Conservation (phyloP, 140 eudicot species). For the Stevia rebaudiana region DNA sequence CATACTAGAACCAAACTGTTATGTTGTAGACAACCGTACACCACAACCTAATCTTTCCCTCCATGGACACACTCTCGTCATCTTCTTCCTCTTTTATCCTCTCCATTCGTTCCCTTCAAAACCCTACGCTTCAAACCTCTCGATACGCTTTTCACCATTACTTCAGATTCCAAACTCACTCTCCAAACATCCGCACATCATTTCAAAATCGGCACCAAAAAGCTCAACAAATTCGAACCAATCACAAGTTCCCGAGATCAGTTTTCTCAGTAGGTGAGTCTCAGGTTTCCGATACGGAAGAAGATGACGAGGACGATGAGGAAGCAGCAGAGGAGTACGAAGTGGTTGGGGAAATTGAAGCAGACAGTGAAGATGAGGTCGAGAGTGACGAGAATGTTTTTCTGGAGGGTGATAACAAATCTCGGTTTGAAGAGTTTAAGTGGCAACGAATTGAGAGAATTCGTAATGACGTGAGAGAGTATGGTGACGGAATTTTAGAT, state of each 20-base stretch:
- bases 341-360: slow-evolving; percentile 29
- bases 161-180: slow-evolving; percentile 15
- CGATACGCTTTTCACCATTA: background rate
- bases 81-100: slow-evolving; percentile 22
- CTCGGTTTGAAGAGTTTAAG: slow-evolving; percentile 49
- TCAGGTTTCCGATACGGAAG: slow-evolving; percentile 42
- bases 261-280: slow-evolving; percentile 27
- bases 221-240: slow-evolving; percentile 9
- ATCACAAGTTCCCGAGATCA: slow-evolving; percentile 37
- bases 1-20: slow-evolving; percentile 4
- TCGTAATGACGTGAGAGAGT: slow-evolving; percentile 67
- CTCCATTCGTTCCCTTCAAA: slow-evolving; percentile 36
- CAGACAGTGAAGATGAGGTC: slow-evolving; percentile 24
- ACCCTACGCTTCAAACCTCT: slow-evolving; percentile 19
- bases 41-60: slow-evolving; percentile 44
- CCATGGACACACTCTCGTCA: slow-evolving; percentile 40
- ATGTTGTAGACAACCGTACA: slow-evolving; percentile 21
- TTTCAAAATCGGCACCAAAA: background rate
- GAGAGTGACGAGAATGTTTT: slow-evolving; percentile 26
- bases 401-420: slow-evolving; percentile 13
- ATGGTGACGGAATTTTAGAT: slow-evolving; percentile 69
- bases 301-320: slow-evolving; percentile 54
- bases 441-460: slow-evolving; percentile 58
- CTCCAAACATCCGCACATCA: slow-evolving; percentile 14
- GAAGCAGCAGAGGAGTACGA: slow-evolving; percentile 59